phyloP scores from a whole-genome alignment of 441 rosid species.

The Macaranga tanarius region DNA sequence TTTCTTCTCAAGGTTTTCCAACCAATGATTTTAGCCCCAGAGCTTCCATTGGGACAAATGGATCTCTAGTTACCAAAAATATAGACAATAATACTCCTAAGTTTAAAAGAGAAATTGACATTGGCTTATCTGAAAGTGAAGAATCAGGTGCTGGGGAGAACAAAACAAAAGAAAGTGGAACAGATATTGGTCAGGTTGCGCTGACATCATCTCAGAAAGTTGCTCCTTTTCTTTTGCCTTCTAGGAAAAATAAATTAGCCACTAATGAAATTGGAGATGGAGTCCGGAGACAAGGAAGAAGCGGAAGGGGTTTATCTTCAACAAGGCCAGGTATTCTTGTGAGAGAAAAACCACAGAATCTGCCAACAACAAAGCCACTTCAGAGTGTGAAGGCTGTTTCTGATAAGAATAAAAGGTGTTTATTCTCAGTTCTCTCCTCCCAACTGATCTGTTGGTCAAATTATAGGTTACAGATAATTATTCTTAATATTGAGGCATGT shows the following conservation, averaged over 20 bases:
- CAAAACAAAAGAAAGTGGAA: conserved; percentile 57
- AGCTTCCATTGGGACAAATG: conserved; percentile 52
- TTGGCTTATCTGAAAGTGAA: conserved; percentile 81
- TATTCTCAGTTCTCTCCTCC: conserved; percentile 1
- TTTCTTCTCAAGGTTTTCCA: conserved; percentile 58
- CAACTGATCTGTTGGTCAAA: not conserved
- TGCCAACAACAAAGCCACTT: conserved; percentile 53
- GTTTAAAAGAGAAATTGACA: conserved; percentile 63
- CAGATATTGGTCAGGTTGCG: conserved; percentile 47
- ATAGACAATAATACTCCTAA: conserved; percentile 47
- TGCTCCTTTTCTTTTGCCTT: conserved; percentile 48
- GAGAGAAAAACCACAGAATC: conserved; percentile 67
- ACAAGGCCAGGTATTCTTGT: conserved; percentile 49
- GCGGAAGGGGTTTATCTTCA: conserved; percentile 55
- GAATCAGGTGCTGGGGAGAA: conserved; percentile 85
- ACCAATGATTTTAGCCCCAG: conserved; percentile 61
- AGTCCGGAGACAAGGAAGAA: conserved; percentile 75
- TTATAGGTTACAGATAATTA: not conserved
- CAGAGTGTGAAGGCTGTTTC: conserved; percentile 54
- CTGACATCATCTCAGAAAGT: conserved; percentile 46
- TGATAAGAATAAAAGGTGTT: conserved; percentile 73
- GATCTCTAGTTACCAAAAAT: conserved; percentile 39
- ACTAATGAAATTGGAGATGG: conserved; percentile 65
- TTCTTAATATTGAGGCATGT: conserved; percentile 11
- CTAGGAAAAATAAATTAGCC: conserved; percentile 57